Base-by-base conservation (phyloP, 768 basidiomycete species). In the Vararia minispora region DNA sequence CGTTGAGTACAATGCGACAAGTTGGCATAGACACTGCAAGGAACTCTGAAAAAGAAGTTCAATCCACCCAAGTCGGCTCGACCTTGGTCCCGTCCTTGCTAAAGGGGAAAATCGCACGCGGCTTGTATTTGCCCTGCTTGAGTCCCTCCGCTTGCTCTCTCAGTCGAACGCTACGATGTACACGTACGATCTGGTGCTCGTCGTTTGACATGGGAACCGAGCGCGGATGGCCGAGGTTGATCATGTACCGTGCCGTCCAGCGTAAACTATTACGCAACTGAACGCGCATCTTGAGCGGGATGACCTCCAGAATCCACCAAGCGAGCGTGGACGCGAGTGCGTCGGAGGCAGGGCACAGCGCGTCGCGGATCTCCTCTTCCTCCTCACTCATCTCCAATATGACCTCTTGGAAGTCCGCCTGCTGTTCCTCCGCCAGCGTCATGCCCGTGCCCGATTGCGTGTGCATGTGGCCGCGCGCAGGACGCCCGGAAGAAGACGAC, bases 261-360 rank as follows among this genome's bases (percentile, higher is more conserved):
- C 1, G 2, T 10, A n/a, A 9, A 24, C 38, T 7, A 3, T 20
- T 4, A 22, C 41, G 13, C 22, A 18, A 18, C 28, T 41, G 38
- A 17, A 6, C 12, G n/a, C 13, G 28, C 21, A 34, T 38, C 17
- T 34, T 32, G 17, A 51, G 10, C 10, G 62, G 62, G 18, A 65
- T 12, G 7, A 63, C 37, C 54, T 86, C 82, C 22, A 86, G 57
- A 16, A 75, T 45, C 82, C 83, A 85, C 83, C 82, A 85, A 0
- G 33, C 36, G 33, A 47, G 60, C 17, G 57, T 42, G 4, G 63
- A 47, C n/a, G 54, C 45, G 22, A 85, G 65, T 58, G 79, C 68
- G 54, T 85, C 81, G 40, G 74, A 72, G 4, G 65, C 52, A 0
- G 58, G 61, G 35, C 60, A 60, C 11, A 78, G 38, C 4, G 73